These are phyloP conservation scores for Stylosanthes scabra DNA, from an alignment of 331 rosid species.

Conservation along the genomic window DNA sequence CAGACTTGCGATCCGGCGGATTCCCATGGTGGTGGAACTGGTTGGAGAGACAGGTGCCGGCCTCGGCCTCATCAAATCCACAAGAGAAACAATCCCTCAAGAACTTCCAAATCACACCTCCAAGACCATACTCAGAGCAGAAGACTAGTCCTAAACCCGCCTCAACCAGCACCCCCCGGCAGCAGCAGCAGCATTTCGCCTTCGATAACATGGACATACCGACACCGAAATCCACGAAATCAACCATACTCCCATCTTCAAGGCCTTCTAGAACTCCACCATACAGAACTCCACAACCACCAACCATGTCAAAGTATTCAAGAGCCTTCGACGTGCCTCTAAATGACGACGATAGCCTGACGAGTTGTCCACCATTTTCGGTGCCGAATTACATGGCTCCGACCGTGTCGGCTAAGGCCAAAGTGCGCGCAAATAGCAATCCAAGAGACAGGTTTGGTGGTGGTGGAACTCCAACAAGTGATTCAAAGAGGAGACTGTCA, in stretches of 20 bases:
- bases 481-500: slow-evolving; percentile 81
- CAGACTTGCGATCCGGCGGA: slow-evolving; percentile 62
- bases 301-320: slow-evolving; percentile 48
- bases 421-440: slow-evolving; percentile 72
- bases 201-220: slow-evolving; percentile 73
- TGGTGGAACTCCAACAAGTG: slow-evolving; percentile 77
- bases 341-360: slow-evolving; percentile 87
- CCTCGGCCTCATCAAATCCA: slow-evolving; percentile 53
- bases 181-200: slow-evolving; percentile 48
- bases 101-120: slow-evolving; percentile 72
- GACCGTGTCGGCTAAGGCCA: slow-evolving; percentile 82
- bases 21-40: slow-evolving; percentile 99
- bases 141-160: slow-evolving; percentile 70
- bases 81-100: slow-evolving; percentile 61
- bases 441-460: slow-evolving; percentile 78
- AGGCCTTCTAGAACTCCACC: slow-evolving; percentile 64
- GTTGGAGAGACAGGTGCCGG: slow-evolving; percentile 79
- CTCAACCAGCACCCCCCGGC: slow-evolving; percentile 64
- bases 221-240: slow-evolving; percentile 83
- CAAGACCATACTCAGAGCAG: slow-evolving; percentile 71
- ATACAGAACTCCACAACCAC: slow-evolving; percentile 62
- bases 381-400: slow-evolving; percentile 91
- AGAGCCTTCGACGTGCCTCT: slow-evolving; percentile 71
- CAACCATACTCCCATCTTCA: slow-evolving; percentile 60
- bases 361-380: slow-evolving; percentile 92